These are phyloP conservation scores for Trypanosoma melophagium DNA, from an alignment of 208 protist species.

Conservation along the genomic window DNA sequence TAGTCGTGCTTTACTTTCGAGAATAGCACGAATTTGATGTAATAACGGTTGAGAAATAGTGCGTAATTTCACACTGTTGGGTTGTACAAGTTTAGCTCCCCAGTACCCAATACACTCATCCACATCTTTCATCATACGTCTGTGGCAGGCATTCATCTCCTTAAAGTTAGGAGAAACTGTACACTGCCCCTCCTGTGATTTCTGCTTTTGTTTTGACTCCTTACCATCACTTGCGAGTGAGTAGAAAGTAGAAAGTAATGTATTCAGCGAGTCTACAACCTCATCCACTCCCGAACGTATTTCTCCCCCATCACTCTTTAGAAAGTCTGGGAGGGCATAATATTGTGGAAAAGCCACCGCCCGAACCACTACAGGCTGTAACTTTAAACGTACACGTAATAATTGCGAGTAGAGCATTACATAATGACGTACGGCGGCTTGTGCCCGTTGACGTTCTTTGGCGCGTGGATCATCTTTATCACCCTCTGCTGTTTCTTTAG, in stretches of 20 bases:
- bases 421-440: constrained; percentile 52
- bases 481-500: constrained; percentile 21
- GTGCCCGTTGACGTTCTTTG: constrained; percentile 32
- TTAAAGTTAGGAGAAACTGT: constrained; percentile 16
- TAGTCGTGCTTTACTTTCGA: constrained; percentile 53
- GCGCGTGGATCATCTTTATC: constrained; percentile 13
- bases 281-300: constrained; percentile 9
- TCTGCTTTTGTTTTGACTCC: neutral
- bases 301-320: constrained; percentile 19
- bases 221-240: constrained; percentile 19
- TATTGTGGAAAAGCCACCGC: constrained; percentile 77
- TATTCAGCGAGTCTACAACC: constrained; percentile 11
- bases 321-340: constrained; percentile 65
- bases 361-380: constrained; percentile 67
- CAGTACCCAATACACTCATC: constrained; percentile 66
- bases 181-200: constrained; percentile 5
- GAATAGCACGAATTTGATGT: constrained; percentile 75
- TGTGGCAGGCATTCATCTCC: constrained; percentile 36
- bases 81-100: constrained; percentile 65
- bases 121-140: constrained; percentile 41
- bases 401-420: constrained; percentile 76
- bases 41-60: constrained; percentile 69
- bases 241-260: constrained; percentile 23
- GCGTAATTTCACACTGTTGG: constrained; percentile 61
- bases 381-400: constrained; percentile 63